These are phyloP conservation scores for Exophiala calicioides DNA, from an alignment of 2,329 filamentous ascomycete species.

Conservation along the genomic window DNA sequence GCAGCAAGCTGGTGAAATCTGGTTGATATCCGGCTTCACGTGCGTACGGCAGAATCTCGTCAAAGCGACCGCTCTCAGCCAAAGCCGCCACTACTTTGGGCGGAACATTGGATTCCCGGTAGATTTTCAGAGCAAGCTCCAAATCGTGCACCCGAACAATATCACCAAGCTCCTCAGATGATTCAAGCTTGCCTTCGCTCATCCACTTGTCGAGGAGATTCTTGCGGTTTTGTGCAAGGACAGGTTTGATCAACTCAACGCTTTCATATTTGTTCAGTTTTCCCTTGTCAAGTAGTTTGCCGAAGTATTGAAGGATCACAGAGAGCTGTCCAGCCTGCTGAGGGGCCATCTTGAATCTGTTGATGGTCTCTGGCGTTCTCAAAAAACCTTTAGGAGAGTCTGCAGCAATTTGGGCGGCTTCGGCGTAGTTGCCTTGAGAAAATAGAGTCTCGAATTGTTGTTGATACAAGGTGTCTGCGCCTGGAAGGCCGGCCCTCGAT, in stretches of 20 bases:
- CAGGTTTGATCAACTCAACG: conserved; percentile 87
- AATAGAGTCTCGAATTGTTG: conserved; percentile 91
- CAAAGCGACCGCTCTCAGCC: conserved; percentile 93
- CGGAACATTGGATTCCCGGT: conserved; percentile 84
- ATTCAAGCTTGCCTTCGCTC: conserved; percentile 91
- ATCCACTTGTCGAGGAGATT: conserved; percentile 98
- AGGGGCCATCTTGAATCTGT: conserved; percentile 87
- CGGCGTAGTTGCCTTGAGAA: conserved; percentile 74
- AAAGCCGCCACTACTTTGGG: conserved; percentile 95
- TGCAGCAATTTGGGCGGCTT: conserved; percentile 92
- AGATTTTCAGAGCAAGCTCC: conserved; percentile 82
- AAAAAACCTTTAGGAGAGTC: conserved; percentile 96
- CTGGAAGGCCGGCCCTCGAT: conserved; percentile 87
- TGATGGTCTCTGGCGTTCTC: conserved; percentile 90
- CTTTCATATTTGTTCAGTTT: conserved; percentile 90
- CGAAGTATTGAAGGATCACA: conserved; percentile 94
- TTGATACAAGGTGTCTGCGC: conserved; percentile 89
- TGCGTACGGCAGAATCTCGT: conserved; percentile 92
- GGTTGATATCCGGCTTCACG: conserved; percentile 83
- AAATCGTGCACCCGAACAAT: conserved; percentile 87
- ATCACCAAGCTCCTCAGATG: conserved; percentile 94
- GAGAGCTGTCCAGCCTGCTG: conserved; percentile 76
- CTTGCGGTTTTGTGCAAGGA: conserved; percentile 90
- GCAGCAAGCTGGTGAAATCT: conserved; percentile 89
- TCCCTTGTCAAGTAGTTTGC: conserved; percentile 94